A percentile compares a stretch with the other conserved stretches of the same genome.
These are phyloP conservation scores for Neurospora terricola DNA, from an alignment of 495 filamentous ascomycete genomes.

Conservation along the genomic window DNA sequence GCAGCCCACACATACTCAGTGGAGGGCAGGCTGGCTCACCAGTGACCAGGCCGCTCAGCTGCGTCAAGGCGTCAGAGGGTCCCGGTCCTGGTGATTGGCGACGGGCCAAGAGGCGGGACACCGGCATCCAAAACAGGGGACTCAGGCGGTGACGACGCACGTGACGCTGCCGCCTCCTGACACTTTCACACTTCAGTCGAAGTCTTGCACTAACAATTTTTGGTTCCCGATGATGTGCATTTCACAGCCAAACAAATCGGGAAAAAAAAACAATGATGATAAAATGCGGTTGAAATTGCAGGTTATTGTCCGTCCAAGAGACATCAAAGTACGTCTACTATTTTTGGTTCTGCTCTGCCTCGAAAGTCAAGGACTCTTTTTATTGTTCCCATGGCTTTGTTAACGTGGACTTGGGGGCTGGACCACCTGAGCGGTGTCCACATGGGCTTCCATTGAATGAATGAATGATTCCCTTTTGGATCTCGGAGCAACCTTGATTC, in stretches of 20 bases:
- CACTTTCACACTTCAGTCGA: not conserved
- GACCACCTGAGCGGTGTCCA: not conserved
- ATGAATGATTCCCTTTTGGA: not conserved
- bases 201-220: not conserved
- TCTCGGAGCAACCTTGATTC: not conserved
- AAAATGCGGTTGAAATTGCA: not conserved
- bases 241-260: not conserved
- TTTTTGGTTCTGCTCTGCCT: not conserved
- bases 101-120: not conserved
- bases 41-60: slow-evolving; percentile 6
- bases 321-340: not conserved
- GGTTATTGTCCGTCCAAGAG: not conserved
- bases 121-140: not conserved
- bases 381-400: not conserved
- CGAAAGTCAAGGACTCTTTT: not conserved
- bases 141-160: not conserved
- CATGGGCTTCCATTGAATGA: not conserved
- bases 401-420: not conserved
- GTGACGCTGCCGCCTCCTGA: slow-evolving; percentile 2
- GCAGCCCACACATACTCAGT: not conserved
- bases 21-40: not conserved
- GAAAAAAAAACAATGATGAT: not conserved
- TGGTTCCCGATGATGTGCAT: not conserved
- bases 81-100: slow-evolving; percentile 10
- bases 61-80: slow-evolving; percentile 25